These are phyloP conservation scores for Suillus placidus DNA, from an alignment of 768 basidiomycete genomes.

Conservation along the genomic window DNA sequence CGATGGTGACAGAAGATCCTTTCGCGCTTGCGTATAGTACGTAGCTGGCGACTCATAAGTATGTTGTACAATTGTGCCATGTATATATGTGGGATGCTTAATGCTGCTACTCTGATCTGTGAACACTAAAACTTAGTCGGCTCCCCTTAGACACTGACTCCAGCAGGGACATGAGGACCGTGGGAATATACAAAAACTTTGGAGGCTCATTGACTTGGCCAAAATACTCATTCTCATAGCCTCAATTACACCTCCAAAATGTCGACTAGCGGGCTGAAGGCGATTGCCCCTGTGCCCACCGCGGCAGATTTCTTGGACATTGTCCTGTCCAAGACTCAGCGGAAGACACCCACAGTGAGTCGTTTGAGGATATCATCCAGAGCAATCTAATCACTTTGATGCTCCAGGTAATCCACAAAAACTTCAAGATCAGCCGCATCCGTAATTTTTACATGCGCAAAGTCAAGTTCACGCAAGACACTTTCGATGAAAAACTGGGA, in stretches of 20 bases:
- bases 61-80: background rate
- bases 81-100: background rate
- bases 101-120: background rate
- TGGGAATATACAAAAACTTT: constrained; percentile 7
- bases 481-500: constrained; percentile 93
- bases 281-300: constrained; percentile 98
- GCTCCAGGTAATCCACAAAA: constrained; percentile 92
- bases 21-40: background rate
- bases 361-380: background rate
- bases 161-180: constrained; percentile 2
- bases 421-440: constrained; percentile 99
- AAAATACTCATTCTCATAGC: background rate
- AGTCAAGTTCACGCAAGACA: constrained; percentile 97
- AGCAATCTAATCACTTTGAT: constrained; percentile 7
- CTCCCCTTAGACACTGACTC: no score
- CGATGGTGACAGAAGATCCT: background rate
- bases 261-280: constrained; percentile 92
- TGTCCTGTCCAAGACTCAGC: constrained; percentile 89
- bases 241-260: constrained; percentile 33
- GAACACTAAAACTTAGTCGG: no score
- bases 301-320: constrained; percentile 95
- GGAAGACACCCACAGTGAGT: constrained; percentile 92
- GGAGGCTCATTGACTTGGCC: background rate
- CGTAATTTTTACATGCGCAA: constrained; percentile 99
- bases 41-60: background rate